Evolutionary conservation across 2,329 filamentous ascomycete species (phyloP).

Genomic region (Lachnellula willkommii): DNA sequence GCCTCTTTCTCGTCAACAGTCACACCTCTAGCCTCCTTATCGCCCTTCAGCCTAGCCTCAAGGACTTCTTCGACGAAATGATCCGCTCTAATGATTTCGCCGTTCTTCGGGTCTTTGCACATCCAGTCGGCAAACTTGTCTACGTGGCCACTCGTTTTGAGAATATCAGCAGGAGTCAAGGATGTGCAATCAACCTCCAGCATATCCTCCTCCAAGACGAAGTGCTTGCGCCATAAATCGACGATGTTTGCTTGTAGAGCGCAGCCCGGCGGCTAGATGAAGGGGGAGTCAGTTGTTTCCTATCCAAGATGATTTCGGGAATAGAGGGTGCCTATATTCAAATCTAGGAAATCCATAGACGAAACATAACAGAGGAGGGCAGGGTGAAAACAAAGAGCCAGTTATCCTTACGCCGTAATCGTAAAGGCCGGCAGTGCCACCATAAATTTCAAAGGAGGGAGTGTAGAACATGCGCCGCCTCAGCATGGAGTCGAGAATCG

Average conservation of each 20-base stretch:
- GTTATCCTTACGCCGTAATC: conserved; percentile 50
- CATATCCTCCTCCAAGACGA: conserved; percentile 70
- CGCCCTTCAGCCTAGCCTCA: conserved; percentile 77
- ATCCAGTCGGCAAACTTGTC: conserved; percentile 96
- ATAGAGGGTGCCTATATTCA: no score
- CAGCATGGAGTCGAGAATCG: conserved; percentile 76
- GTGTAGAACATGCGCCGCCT: conserved; percentile 90
- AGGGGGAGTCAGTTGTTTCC: neutral
- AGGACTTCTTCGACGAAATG: conserved; percentile 95
- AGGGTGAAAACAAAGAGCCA: conserved; percentile 30
- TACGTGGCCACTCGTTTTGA: conserved; percentile 95
- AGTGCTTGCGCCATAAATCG: conserved; percentile 69
- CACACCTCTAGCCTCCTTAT: conserved; percentile 86
- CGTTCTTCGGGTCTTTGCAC: conserved; percentile 97
- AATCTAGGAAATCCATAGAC: neutral
- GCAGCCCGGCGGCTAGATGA: conserved; percentile 49
- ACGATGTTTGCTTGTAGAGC: conserved; percentile 65
- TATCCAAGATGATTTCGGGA: no score
- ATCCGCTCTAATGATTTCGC: conserved; percentile 92
- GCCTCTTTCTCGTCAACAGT: conserved; percentile 73
- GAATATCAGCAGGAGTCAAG: conserved; percentile 84
- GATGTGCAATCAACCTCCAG: conserved; percentile 78
- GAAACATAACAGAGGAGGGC: neutral
- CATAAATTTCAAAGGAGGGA: conserved; percentile 92
- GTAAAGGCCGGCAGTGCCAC: conserved; percentile 74